Conservation (phyloP, 2,329 filamentous ascomycete genomes). For the Hymenotorrendiella dingleyae region DNA sequence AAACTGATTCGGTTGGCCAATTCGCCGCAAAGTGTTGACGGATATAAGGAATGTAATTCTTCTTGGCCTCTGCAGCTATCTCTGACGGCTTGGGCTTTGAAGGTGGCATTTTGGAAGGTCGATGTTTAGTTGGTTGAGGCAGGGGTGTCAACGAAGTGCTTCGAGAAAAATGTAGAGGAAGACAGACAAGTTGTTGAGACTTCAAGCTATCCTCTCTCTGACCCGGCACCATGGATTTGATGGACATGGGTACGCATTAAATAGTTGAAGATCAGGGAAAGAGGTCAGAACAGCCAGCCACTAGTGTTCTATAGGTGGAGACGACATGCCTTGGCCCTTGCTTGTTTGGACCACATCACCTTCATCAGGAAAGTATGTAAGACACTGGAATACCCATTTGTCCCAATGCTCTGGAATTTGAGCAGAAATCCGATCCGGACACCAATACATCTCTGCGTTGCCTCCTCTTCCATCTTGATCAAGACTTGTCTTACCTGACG, state of each 20-base stretch:
- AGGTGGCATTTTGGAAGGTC: constrained; percentile 42
- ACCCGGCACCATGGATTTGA: constrained; percentile 7
- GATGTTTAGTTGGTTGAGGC: not conserved
- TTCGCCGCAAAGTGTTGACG: constrained; percentile 47
- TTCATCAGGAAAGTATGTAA: too few species aligned
- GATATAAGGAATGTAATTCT: constrained; percentile 61
- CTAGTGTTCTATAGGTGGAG: not conserved
- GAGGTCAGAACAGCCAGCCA: constrained; percentile 9
- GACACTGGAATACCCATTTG: too few species aligned
- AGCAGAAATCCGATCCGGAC: too few species aligned
- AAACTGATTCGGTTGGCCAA: constrained; percentile 54
- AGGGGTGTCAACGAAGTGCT: not conserved
- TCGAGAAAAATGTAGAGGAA: constrained; percentile 1
- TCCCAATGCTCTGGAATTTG: too few species aligned
- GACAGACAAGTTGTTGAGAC: constrained; percentile 4
- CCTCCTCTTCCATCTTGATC: too few species aligned
- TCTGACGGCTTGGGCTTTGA: constrained; percentile 60
- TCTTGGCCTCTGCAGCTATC: constrained; percentile 68
- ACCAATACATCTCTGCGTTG: too few species aligned
- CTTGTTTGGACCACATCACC: too few species aligned
- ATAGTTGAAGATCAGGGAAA: constrained; percentile 14
- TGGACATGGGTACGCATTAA: constrained; percentile 24
- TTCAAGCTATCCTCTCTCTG: constrained; percentile 3
- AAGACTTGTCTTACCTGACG: too few species aligned
- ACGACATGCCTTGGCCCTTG: constrained; percentile 3